Conservation (phyloP, 257 asterid genomes). For the Ballota nigra region DNA sequence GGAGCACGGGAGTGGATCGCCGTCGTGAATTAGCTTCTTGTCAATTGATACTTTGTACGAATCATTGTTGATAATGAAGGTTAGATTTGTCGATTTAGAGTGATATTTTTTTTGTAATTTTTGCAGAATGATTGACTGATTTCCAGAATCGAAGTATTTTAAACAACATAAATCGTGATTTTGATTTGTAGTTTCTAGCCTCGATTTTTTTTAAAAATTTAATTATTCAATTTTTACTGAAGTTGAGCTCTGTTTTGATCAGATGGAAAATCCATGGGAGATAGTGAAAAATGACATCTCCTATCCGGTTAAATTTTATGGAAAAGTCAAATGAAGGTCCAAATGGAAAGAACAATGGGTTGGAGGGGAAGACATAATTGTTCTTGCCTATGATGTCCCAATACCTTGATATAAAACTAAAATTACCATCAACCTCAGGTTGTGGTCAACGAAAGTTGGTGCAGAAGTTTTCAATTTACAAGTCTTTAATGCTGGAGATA, state of each 20-base stretch:
- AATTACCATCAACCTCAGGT: constrained; percentile 55
- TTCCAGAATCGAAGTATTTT: too few species aligned
- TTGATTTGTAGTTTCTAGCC: too few species aligned
- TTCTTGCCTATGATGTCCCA: constrained; percentile 68
- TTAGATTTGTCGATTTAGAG: constrained; percentile 16
- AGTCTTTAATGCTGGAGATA: constrained; percentile 53
- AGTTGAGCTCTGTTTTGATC: too few species aligned
- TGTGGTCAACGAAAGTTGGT: constrained; percentile 60
- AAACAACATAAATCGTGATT: too few species aligned
- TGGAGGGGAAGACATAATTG: constrained; percentile 61
- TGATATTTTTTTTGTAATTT: too few species aligned
- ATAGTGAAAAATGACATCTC: constrained; percentile 50
- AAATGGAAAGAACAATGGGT: constrained; percentile 55
- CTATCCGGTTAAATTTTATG: constrained; percentile 63
- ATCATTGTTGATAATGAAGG: constrained; percentile 80
- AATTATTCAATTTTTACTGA: too few species aligned
- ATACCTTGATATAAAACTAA: constrained; percentile 68
- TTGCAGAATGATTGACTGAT: too few species aligned
- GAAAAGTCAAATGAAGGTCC: constrained; percentile 44
- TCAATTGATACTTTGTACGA: constrained; percentile 83
- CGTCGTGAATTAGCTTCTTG: constrained; percentile 72
- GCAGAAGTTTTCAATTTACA: constrained; percentile 50
- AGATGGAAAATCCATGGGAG: constrained; percentile 77
- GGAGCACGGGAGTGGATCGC: too few species aligned
- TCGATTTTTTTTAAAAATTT: too few species aligned